Evolutionary conservation across 108 stramenopile species (phyloP).

Genomic region (Fistulifera pelliculosa): DNA sequence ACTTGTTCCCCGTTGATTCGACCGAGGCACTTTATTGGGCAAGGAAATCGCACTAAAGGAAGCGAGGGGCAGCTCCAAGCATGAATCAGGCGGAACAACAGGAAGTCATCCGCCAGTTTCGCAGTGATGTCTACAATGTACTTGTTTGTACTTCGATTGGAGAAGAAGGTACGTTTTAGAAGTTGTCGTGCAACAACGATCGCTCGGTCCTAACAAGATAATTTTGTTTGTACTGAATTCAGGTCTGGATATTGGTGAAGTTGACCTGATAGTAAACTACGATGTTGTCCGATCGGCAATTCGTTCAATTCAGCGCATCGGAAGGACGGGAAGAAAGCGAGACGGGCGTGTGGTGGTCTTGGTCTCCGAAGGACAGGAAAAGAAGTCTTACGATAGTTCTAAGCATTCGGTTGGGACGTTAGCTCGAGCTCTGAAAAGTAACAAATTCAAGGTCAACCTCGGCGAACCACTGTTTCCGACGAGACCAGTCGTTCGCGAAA

Average conservation of each 20-base stretch:
- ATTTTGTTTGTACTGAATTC: slow-evolving; percentile 65
- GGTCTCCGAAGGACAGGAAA: slow-evolving; percentile 64
- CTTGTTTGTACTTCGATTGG: slow-evolving; percentile 90
- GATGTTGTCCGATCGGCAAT: slow-evolving; percentile 80
- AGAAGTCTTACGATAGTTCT: slow-evolving; percentile 30
- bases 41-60: slow-evolving; percentile 37
- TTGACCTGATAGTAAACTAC: slow-evolving; percentile 92
- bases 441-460: slow-evolving; percentile 6
- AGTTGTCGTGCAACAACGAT: background rate
- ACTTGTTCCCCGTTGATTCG: slow-evolving; percentile 32
- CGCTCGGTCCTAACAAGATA: background rate
- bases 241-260: slow-evolving; percentile 94
- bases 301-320: slow-evolving; percentile 81
- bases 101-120: slow-evolving; percentile 69
- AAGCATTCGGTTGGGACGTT: slow-evolving; percentile 38
- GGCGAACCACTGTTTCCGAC: slow-evolving; percentile 24
- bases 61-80: slow-evolving; percentile 17
- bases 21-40: slow-evolving; percentile 71
- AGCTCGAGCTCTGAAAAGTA: slow-evolving; percentile 45
- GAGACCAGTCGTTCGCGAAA: slow-evolving; percentile 18
- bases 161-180: slow-evolving; percentile 70
- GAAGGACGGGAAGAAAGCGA: slow-evolving; percentile 86
- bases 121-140: slow-evolving; percentile 69
- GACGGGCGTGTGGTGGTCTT: slow-evolving; percentile 80
- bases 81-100: slow-evolving; percentile 88